Base-by-base conservation (phyloP, 352 stramenopile genomes). In the Pythium diclinum region DNA sequence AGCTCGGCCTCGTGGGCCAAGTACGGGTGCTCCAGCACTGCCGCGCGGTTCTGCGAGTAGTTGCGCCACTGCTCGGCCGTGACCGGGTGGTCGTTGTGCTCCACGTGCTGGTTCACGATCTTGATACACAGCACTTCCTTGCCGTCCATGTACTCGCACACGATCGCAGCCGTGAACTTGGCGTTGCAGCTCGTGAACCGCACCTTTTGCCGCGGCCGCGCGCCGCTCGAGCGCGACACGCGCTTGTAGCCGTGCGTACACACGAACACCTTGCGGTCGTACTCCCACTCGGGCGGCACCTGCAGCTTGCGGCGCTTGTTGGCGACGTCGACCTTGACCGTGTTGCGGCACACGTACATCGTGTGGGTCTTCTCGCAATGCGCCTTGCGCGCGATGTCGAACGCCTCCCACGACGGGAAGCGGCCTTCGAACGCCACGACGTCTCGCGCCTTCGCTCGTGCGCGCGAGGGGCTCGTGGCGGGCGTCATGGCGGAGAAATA, bases 321-420 rank as follows among this genome's bases (percentile, higher is more conserved):
- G 66, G 82, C 82, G 25, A 88, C 74, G 28, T 79, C 77, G 51
- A 91, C 82, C 56, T 89, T 87, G 49, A 91, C 79, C 10, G 79
- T 89, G 63, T 91, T 91, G 57, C 82, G 82, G 58, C 82, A 91
- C 56, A 91, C 82, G 69, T 91, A 91, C 73, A 91, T 86, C 34
- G 79, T 91, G 78, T 86, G 75, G 25, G 82, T 91, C 67, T 88
- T 88, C 64, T 91, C 82, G 63, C 82, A 81, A 63, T 91, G 82
- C 7, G 78, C 77, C 52, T 77, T 81, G 25, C 82, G 77, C 47
- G 79, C 82, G 9, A 86, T 61, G 51, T 91, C 82, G 40, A 91
- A 89, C 32, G 78, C 79, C 70, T 89, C 82, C 82, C 82, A 91
- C n/a, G 82, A 91, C 71, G 79, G 71, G 66, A 89, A 91, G 21